Evolutionary conservation across 331 rosid species (phyloP).

Genomic region (Phaseolus coccineus): DNA sequence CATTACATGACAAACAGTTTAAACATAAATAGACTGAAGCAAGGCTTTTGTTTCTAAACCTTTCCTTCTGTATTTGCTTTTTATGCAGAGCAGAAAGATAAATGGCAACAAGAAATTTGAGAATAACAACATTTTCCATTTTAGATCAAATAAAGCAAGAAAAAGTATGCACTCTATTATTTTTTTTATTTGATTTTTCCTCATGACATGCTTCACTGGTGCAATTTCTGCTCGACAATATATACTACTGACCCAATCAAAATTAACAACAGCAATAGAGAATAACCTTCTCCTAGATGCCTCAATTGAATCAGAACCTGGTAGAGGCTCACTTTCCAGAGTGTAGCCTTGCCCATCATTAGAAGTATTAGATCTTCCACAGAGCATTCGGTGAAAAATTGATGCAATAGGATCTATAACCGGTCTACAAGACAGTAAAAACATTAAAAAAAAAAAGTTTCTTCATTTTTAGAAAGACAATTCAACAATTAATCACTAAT

Average conservation of each 20-base stretch:
- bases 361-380: slow-evolving; percentile 73
- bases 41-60: not conserved
- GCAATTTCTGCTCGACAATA: slow-evolving; percentile 9
- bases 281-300: slow-evolving; percentile 83
- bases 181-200: slow-evolving; percentile 9
- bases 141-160: not conserved
- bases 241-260: not conserved
- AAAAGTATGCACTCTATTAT: not conserved
- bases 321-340: slow-evolving; percentile 64
- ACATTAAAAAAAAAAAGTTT: not conserved
- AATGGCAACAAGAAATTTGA: not conserved
- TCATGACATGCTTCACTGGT: not conserved
- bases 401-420: slow-evolving; percentile 78
- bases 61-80: not conserved
- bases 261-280: not conserved
- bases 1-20: not conserved
- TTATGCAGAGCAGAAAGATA: not conserved
- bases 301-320: slow-evolving; percentile 88
- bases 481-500: not conserved
- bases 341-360: slow-evolving; percentile 54
- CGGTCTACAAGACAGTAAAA: slow-evolving; percentile 60
- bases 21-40: not conserved
- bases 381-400: slow-evolving; percentile 77
- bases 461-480: slow-evolving; percentile 16
- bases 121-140: not conserved